Conservation (phyloP, 164 flowering plant species). For the Litsea cubeba region DNA sequence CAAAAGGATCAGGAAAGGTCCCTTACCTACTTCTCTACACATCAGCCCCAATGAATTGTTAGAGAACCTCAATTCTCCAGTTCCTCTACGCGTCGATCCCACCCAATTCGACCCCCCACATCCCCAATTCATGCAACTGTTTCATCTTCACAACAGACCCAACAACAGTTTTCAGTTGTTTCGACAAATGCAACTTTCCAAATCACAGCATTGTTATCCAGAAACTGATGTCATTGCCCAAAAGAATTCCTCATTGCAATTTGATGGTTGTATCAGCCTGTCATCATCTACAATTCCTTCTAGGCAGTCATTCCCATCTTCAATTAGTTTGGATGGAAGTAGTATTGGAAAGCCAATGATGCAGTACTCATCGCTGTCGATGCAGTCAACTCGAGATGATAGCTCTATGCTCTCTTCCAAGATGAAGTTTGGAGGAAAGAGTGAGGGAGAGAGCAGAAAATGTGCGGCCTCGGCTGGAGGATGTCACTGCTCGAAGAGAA, state of each 20-base stretch:
- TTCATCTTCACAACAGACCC: background rate
- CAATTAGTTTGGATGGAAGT: conserved; percentile 14
- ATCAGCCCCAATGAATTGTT: conserved; percentile 23
- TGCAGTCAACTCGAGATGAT: conserved; percentile 6
- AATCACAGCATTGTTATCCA: background rate
- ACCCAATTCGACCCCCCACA: background rate
- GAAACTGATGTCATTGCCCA: conserved; percentile 2
- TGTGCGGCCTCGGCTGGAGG: conserved; percentile 22
- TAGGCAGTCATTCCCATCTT: conserved; percentile 5
- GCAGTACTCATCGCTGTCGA: conserved; percentile 8
- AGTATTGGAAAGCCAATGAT: conserved; percentile 6
- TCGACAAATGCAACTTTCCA: conserved; percentile 1
- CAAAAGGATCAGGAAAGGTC: conserved; percentile 35
- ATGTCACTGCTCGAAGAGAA: conserved; percentile 36
- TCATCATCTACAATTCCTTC: conserved; percentile 2
- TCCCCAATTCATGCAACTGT: conserved; percentile 3
- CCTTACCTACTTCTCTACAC: conserved; percentile 17
- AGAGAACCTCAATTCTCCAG: conserved; percentile 10
- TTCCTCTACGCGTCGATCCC: background rate
- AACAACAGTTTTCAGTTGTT: conserved; percentile 4
- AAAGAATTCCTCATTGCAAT: conserved; percentile 1
- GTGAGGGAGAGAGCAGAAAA: conserved; percentile 13
- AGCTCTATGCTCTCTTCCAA: conserved; percentile 8
- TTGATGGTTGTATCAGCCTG: conserved; percentile 2
- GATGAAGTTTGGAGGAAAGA: conserved; percentile 12